phyloP scores from a whole-genome alignment of 495 filamentous ascomycete species.

The Podospora didyma region DNA sequence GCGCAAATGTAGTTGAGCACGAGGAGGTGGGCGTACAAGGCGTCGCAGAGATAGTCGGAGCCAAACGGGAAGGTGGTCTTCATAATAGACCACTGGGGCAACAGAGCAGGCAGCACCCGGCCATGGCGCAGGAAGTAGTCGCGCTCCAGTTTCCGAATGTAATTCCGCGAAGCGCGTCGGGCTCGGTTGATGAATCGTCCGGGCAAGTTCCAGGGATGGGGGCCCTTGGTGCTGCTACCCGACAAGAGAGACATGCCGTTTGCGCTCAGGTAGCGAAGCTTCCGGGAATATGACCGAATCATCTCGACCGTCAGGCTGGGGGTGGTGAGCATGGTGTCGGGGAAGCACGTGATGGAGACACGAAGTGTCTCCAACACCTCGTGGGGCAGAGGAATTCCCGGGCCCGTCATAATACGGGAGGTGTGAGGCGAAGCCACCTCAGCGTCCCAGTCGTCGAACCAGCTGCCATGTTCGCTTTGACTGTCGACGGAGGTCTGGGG shows the following conservation, averaged over 20 bases:
- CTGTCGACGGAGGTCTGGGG: no score
- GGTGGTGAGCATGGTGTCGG: slow-evolving; percentile 44
- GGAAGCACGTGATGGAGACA: slow-evolving; percentile 38
- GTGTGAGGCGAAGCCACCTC: neutral
- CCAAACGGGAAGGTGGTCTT: slow-evolving; percentile 55
- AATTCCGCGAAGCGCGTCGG: slow-evolving; percentile 11
- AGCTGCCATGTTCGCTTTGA: no score
- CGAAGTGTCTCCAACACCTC: slow-evolving; percentile 39
- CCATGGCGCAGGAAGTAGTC: no score
- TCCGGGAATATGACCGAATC: slow-evolving; percentile 41
- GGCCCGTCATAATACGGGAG: neutral
- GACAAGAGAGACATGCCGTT: slow-evolving; percentile 16
- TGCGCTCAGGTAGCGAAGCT: slow-evolving; percentile 19
- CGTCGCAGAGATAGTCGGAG: slow-evolving; percentile 52
- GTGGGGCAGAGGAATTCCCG: slow-evolving; percentile 34
- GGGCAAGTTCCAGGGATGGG: slow-evolving; percentile 22
- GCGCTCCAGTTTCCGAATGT: no score
- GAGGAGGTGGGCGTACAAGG: slow-evolving; percentile 61
- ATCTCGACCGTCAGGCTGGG: slow-evolving; percentile 44
- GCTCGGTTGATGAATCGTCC: slow-evolving; percentile 10
- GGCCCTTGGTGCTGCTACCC: neutral
- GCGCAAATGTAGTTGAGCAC: slow-evolving; percentile 58
- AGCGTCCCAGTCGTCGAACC: neutral
- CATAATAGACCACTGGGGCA: slow-evolving; percentile 42
- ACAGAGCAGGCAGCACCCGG: no score